Evolutionary conservation across 768 basidiomycete genomes (phyloP).

Genomic region (Kondoa subrosea): DNA sequence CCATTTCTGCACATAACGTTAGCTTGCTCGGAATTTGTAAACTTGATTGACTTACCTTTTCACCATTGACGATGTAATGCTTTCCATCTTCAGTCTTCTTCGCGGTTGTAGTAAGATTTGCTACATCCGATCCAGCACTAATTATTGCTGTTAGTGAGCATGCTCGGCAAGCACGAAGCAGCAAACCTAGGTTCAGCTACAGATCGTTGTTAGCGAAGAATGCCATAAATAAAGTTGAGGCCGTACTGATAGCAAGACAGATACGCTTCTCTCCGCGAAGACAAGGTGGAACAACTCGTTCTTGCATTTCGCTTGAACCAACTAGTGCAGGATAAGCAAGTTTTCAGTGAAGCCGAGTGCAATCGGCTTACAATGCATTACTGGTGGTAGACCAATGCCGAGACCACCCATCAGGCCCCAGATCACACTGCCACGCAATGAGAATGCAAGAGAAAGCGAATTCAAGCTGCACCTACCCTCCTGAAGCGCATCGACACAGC

Average conservation of each 20-base stretch:
- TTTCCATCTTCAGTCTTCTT: constrained; percentile 14
- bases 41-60: constrained; percentile 14
- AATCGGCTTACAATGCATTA: constrained; percentile 12
- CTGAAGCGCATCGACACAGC: constrained; percentile 15
- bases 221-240: neutral
- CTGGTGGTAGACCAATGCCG: constrained; percentile 17
- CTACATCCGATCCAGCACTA: constrained; percentile 22
- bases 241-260: constrained; percentile 24
- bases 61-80: constrained; percentile 24
- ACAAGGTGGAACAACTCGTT: constrained; percentile 12
- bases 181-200: neutral
- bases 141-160: no score
- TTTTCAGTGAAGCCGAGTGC: no score
- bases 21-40: neutral
- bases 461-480: constrained; percentile 11
- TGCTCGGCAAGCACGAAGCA: no score
- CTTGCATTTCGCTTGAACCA: constrained; percentile 15
- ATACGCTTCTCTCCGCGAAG: constrained; percentile 20
- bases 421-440: constrained; percentile 2
- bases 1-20: constrained; percentile 2
- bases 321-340: no score
- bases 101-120: constrained; percentile 21
- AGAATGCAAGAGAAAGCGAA: neutral
- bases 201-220: neutral
- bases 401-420: constrained; percentile 21